Evolutionary conservation across 495 filamentous ascomycete species (phyloP), one percentile per base, ranked within the genome.

Genomic region (Trypethelium eluteriae): DNA sequence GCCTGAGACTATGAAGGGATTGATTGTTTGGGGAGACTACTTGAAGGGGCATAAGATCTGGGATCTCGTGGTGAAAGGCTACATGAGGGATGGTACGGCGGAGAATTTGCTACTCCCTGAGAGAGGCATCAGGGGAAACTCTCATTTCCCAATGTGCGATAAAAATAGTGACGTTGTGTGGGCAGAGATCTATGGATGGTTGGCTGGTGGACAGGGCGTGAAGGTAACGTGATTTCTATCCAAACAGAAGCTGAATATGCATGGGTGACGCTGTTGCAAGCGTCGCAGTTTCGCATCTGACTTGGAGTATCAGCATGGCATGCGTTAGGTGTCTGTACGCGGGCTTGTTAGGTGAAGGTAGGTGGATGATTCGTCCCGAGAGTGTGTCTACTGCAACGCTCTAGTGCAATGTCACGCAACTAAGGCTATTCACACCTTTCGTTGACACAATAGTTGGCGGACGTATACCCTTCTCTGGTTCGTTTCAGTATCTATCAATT

Each of bases 71-170:
- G 7, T 35, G 32, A 18, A 59, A 59, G 36, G 53, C 7, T 59
- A 59, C 32, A 59, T 36, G 53, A 36, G 36, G 53, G 25, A 59
- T 14, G 53, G 53, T 14, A 59, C 32, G n/a, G 53, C 53, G 3
- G 53, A 59, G 53, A 34, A 59, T 36, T 59, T 4, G 53, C 3
- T 59, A 14, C 32, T 59, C 25, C 53, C 53, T 36, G 53, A 59
- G 53, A 59, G 53, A 36, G 53, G 53, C 14, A 36, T 59, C 7
- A 34, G 5, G 32, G 53, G 53, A 3, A 59, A 59, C 53, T 59
- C 53, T 18, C 53, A 59, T 59, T 59, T 59, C 36, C 53, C 53
- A 59, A 59, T 59, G 53, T 59, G 53, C 18, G 53, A 59, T 59
- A 11, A 36, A 36, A 59, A 59, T 18, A 59, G 53, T 36, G 53